Evolutionary conservation across 176 grass and related monocot genomes (phyloP), one percentile per base, ranked within the genome.

Genomic region (Phoenix roebelenii): DNA sequence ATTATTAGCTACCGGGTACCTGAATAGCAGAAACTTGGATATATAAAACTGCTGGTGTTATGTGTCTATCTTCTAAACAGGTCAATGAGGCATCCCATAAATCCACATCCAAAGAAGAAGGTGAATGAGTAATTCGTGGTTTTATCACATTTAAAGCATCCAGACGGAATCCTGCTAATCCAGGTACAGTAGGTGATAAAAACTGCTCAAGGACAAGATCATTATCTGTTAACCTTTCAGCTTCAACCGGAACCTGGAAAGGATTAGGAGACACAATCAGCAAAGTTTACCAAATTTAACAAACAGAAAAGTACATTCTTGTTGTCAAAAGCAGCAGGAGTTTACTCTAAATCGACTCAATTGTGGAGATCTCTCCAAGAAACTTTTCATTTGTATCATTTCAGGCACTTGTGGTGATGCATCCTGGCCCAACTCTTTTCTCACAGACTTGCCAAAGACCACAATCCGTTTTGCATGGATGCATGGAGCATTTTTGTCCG

Each of bases 381-480:
- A 85, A 69, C 76, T 97, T 82, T 57, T 88, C 84, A 88, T 85
- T 71, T 76, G 87, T 75, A 91, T 76, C 61, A 97, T 49, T 70
- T 72, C 93, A 66, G 59, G 51, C 18, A 19, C 50, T 61, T 59
- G 54, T 44, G 55, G 35, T 53, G 87, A 88, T 53, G 70, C 63
- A 66, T 88, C 87, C 62, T 89, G 78, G 39, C 60, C 67, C 52
- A 69, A 69, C 61, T 91, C 84, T 53, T 82, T 76, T 75, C 71
- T 65, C 78, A 85, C 72, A 78, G 81, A 80, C 15, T 70, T 83
- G 23, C 93, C 93, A 22, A 83, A 92, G 76, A 88, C 79, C 54
- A 98, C 29, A 69, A 98, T 74, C 71, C 84, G 79, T 74, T 97
- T 98, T 65, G 87, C 93, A 83, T 98, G 93, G 62, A 98, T 85